A percentile compares a stretch with the other conserved stretches of the same genome.
phyloP scores from a whole-genome alignment of 2,329 filamentous ascomycete species.

The Canariomyces notabilis region DNA sequence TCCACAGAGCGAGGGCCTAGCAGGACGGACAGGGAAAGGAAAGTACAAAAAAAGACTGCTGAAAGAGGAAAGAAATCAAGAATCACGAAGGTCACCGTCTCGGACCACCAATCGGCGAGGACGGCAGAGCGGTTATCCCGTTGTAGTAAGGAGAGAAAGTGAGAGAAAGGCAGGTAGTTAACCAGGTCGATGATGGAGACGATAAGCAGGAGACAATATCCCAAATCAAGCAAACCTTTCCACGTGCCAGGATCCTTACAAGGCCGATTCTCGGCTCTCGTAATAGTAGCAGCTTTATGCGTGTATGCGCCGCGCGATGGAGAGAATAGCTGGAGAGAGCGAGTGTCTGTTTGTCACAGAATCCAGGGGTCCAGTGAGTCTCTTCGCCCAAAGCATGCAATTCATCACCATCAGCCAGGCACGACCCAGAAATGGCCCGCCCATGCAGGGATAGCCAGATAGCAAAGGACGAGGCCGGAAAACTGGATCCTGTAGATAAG shows the following conservation, averaged over 20 bases:
- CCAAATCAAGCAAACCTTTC: neutral
- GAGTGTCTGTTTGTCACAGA: slow-evolving; percentile 16
- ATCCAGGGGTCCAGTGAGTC: slow-evolving; percentile 14
- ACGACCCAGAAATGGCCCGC: neutral
- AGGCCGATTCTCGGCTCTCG: slow-evolving; percentile 1
- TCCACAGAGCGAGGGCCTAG: slow-evolving; percentile 12
- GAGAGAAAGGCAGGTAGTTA: neutral
- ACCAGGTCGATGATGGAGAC: too few species aligned
- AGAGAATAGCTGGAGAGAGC: slow-evolving; percentile 1
- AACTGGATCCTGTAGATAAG: too few species aligned
- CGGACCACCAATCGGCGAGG: neutral
- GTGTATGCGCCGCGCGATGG: neutral
- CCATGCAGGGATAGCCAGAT: slow-evolving; percentile 8
- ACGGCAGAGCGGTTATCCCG: neutral
- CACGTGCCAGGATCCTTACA: neutral
- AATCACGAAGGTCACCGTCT: neutral
- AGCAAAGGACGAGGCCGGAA: neutral
- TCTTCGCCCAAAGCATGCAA: slow-evolving; percentile 2
- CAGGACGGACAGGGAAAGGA: slow-evolving; percentile 3
- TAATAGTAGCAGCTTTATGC: neutral
- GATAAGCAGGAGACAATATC: neutral
- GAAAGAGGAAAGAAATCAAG: neutral
- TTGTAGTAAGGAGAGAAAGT: neutral
- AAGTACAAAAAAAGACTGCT: slow-evolving; percentile 8
- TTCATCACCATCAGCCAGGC: slow-evolving; percentile 1